These are phyloP conservation scores for Metschnikowia sp. DNA, from an alignment of 805 yeast genomes.

Conservation along the genomic window DNA sequence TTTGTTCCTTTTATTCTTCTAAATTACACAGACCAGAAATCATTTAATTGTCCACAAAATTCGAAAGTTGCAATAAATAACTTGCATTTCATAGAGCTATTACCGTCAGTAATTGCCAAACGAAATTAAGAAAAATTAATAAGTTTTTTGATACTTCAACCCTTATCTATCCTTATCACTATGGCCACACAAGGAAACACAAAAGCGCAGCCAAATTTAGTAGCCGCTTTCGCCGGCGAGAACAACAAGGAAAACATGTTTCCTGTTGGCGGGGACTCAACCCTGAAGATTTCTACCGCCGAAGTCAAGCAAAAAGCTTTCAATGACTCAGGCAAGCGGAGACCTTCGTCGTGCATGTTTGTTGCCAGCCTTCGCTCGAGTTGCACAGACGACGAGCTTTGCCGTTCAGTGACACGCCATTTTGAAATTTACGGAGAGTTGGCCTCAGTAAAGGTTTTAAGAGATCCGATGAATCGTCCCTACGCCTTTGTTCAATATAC, in stretches of 20 bases:
- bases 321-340: constrained; percentile 8
- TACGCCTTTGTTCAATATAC: constrained; percentile 90
- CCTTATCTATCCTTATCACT: neutral
- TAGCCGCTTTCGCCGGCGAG: constrained; percentile 2
- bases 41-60: neutral
- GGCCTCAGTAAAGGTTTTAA: constrained; percentile 71
- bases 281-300: neutral
- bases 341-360: constrained; percentile 82
- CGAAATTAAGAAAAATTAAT: too few relatives aligned
- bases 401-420: constrained; percentile 63
- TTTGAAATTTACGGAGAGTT: constrained; percentile 71
- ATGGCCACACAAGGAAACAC: constrained; percentile 1
- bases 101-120: constrained; percentile 1
- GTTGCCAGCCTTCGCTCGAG: constrained; percentile 76
- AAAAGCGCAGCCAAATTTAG: neutral
- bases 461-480: constrained; percentile 79
- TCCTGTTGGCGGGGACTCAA: neutral
- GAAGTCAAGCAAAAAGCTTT: neutral
- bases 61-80: constrained; percentile 1
- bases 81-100: constrained; percentile 2
- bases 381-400: constrained; percentile 66
- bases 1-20: too few relatives aligned
- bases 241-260: constrained; percentile 10
- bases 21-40: neutral
- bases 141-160: too few relatives aligned